A percentile compares a stretch with the other conserved stretches of the same genome.
Evolutionary conservation across 2,329 filamentous ascomycete genomes (phyloP).

Genomic region (Coniochaeta ligniaria): DNA sequence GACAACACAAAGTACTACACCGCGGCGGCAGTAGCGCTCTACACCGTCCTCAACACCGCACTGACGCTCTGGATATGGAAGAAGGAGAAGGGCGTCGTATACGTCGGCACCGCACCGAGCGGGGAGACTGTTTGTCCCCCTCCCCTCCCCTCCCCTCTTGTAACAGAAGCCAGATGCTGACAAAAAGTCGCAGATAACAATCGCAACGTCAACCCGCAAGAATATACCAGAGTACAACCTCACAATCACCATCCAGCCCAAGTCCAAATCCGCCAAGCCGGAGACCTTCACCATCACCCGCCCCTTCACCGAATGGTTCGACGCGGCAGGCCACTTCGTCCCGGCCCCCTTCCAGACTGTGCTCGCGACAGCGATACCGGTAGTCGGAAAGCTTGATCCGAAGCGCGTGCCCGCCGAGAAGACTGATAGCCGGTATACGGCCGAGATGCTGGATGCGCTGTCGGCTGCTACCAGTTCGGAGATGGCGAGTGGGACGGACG

Average conservation of each 20-base stretch:
- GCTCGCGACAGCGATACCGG: slow-evolving; percentile 59
- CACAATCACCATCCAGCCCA: slow-evolving; percentile 48
- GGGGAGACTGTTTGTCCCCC: slow-evolving; percentile 54
- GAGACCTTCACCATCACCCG: slow-evolving; percentile 48
- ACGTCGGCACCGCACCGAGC: slow-evolving; percentile 60
- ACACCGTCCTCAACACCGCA: slow-evolving; percentile 69
- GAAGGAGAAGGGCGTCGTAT: slow-evolving; percentile 76
- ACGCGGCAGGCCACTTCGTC: slow-evolving; percentile 64
- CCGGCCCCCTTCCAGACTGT: slow-evolving; percentile 71
- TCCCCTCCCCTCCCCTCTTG: background rate
- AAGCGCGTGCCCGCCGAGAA: slow-evolving; percentile 38
- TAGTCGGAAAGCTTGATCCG: slow-evolving; percentile 60
- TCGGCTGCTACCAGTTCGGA: slow-evolving; percentile 14
- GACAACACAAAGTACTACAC: slow-evolving; percentile 79
- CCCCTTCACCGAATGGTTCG: slow-evolving; percentile 72
- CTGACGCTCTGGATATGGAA: slow-evolving; percentile 80
- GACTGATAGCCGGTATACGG: slow-evolving; percentile 16
- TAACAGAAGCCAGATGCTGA: background rate
- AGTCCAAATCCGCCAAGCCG: slow-evolving; percentile 22
- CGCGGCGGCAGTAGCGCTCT: slow-evolving; percentile 67
- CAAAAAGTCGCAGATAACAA: slow-evolving; percentile 50
- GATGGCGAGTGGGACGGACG: slow-evolving; percentile 14
- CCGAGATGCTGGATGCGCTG: slow-evolving; percentile 42
- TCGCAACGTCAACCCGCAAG: slow-evolving; percentile 69
- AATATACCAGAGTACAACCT: slow-evolving; percentile 76